Evolutionary conservation across 2,329 filamentous ascomycete genomes (phyloP).

Genomic region (Neopestalotiopsis sp.): DNA sequence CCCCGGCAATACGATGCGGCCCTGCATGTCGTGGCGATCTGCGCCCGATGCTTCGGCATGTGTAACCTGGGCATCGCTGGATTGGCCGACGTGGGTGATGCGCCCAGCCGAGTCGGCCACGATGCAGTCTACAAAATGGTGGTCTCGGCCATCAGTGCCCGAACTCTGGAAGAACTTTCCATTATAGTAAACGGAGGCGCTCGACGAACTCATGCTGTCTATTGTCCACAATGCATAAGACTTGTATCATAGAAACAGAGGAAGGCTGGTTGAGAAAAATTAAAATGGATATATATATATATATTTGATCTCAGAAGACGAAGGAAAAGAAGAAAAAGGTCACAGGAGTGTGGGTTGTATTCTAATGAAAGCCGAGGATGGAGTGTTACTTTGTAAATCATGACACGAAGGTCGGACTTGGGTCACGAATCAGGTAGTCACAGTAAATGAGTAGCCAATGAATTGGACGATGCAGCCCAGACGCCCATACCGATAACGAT

Average conservation of each 20-base stretch:
- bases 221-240: neutral
- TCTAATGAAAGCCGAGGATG: neutral
- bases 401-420: neutral
- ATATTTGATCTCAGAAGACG: neutral
- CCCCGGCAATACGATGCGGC: slow-evolving; percentile 53
- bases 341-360: slow-evolving; percentile 50
- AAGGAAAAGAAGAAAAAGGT: neutral
- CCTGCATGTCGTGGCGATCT: slow-evolving; percentile 39
- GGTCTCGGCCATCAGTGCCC: slow-evolving; percentile 32
- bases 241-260: too few species aligned
- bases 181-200: slow-evolving; percentile 52
- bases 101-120: slow-evolving; percentile 38
- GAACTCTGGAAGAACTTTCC: slow-evolving; percentile 63
- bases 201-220: neutral
- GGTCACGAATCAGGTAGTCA: neutral
- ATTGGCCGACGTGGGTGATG: slow-evolving; percentile 42
- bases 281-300: too few species aligned
- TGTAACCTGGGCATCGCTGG: slow-evolving; percentile 35
- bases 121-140: slow-evolving; percentile 42
- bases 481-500: neutral
- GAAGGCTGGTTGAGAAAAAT: neutral
- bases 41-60: slow-evolving; percentile 31
- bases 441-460: neutral
- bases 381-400: neutral
- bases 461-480: neutral